These are phyloP conservation scores for Echium plantagineum DNA, from an alignment of 257 asterid genomes.

Conservation along the genomic window DNA sequence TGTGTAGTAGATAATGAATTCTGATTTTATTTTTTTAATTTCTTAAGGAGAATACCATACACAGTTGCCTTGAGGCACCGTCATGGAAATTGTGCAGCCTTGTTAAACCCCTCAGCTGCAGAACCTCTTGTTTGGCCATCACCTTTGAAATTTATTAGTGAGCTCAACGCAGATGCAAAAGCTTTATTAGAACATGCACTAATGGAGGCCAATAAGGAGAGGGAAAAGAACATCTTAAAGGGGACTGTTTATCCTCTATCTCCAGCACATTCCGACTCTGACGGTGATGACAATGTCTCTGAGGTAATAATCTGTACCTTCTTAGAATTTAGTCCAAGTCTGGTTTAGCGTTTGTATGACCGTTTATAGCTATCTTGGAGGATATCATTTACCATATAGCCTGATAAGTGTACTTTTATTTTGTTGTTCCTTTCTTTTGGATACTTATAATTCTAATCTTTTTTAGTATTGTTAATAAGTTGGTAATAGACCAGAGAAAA, in stretches of 20 bases:
- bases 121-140: constrained; percentile 99
- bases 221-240: constrained; percentile 65
- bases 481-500: background rate
- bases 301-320: constrained; percentile 39
- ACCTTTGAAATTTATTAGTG: constrained; percentile 74
- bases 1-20: background rate
- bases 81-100: constrained; percentile 77
- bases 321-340: background rate
- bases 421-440: too few species aligned
- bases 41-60: constrained; percentile 81
- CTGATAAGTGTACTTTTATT: too few species aligned
- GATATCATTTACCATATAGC: too few species aligned
- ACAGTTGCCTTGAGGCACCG: constrained; percentile 61
- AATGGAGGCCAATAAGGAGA: constrained; percentile 70
- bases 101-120: constrained; percentile 82
- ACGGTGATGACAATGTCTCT: constrained; percentile 44
- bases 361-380: too few species aligned
- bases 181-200: constrained; percentile 63
- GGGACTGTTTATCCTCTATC: constrained; percentile 44
- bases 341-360: background rate
- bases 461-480: background rate
- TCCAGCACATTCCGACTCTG: constrained; percentile 50
- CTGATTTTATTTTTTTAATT: too few species aligned
- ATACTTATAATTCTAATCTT: too few species aligned
- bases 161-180: constrained; percentile 78